These are phyloP conservation scores for Saccharomycopsis selenospora DNA, from an alignment of 805 yeast genomes.

Conservation along the genomic window DNA sequence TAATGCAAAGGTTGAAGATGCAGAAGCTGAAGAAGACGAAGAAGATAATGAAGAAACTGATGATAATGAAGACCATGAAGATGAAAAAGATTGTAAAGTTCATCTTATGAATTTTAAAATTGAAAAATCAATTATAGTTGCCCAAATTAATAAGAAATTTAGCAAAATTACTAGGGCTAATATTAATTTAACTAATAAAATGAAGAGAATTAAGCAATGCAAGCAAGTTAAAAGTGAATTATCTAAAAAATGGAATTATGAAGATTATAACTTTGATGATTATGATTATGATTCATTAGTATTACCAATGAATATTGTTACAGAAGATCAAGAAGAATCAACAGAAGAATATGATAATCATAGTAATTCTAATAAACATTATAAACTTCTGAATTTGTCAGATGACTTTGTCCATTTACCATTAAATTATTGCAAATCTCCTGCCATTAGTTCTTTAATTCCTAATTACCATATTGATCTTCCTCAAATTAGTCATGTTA, in stretches of 20 bases:
- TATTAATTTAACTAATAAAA: slow-evolving; percentile 16
- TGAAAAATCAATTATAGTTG: slow-evolving; percentile 11
- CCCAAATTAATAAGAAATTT: slow-evolving; percentile 16
- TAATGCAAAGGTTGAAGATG: no score
- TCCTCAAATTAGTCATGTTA: slow-evolving; percentile 11
- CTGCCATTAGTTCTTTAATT: slow-evolving; percentile 14
- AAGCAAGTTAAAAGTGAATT: slow-evolving; percentile 24
- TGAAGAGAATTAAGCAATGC: slow-evolving; percentile 26
- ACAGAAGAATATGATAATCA: no score
- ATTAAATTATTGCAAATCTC: slow-evolving; percentile 14
- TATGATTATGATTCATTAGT: slow-evolving; percentile 9
- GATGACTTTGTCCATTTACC: slow-evolving; percentile 19
- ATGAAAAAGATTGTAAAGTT: not conserved
- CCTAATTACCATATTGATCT: slow-evolving; percentile 17
- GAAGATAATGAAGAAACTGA: not conserved
- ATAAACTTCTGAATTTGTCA: not conserved
- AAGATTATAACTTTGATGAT: slow-evolving; percentile 29
- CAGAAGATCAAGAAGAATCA: no score
- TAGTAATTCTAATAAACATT: no score
- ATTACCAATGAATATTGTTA: slow-evolving; percentile 19
- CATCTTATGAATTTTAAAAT: not conserved
- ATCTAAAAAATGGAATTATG: slow-evolving; percentile 38
- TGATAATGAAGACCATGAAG: not conserved
- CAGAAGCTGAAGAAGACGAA: not conserved
- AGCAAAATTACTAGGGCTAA: slow-evolving; percentile 18